phyloP scores from a whole-genome alignment of 1,284 basidiomycete species.

The Ustilago curta region DNA sequence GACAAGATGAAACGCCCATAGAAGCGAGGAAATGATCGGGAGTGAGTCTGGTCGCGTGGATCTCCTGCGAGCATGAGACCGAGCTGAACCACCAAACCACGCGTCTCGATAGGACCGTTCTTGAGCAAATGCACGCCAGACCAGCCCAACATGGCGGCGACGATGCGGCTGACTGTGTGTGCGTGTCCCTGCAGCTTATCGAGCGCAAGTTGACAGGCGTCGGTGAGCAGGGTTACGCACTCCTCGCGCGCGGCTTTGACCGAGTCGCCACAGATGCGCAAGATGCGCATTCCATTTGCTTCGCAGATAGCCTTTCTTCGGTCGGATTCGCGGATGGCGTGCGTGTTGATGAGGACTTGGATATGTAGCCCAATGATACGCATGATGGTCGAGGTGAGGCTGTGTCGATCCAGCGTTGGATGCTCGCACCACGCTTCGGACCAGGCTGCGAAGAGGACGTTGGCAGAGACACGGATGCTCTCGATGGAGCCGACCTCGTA shows the following conservation, averaged over 20 bases:
- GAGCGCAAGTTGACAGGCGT: conserved; percentile 39
- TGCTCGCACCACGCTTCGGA: conserved; percentile 51
- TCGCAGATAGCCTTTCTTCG: conserved; percentile 44
- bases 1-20: conserved; percentile 51
- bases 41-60: conserved; percentile 33
- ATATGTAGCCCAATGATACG: conserved; percentile 49
- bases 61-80: conserved; percentile 48
- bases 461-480: conserved; percentile 50
- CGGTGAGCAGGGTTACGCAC: conserved; percentile 32
- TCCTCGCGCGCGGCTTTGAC: conserved; percentile 46
- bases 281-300: conserved; percentile 44
- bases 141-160: conserved; percentile 48
- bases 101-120: conserved; percentile 49
- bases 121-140: conserved; percentile 50
- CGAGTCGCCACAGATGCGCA: conserved; percentile 39
- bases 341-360: conserved; percentile 51
- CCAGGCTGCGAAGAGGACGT: conserved; percentile 46
- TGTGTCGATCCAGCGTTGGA: conserved; percentile 36
- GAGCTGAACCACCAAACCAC: conserved; percentile 46
- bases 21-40: conserved; percentile 46
- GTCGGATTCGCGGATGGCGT: conserved; percentile 48
- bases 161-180: conserved; percentile 39
- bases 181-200: conserved; percentile 36
- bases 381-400: conserved; percentile 46
- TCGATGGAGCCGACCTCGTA: conserved; percentile 53